A percentile compares a stretch with the other conserved stretches of the same genome.
These are phyloP conservation scores for Anthoceros angustus DNA, from an alignment of 225 moss, liverwort and hornwort species.

Conservation along the genomic window DNA sequence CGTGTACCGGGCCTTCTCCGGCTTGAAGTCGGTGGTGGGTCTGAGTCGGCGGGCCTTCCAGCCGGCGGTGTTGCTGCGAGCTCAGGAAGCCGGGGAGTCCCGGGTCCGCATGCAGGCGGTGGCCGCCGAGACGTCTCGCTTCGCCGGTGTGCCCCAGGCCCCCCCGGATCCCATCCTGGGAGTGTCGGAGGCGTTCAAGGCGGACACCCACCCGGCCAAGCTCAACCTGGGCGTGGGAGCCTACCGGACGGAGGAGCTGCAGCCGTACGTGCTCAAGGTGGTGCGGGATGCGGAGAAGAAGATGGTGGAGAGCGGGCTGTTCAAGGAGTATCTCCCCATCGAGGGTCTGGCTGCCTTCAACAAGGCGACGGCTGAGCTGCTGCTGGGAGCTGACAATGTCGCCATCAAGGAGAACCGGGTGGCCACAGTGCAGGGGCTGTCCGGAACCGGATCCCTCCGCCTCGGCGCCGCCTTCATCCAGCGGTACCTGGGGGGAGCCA, in stretches of 20 bases:
- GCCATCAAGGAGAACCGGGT: constrained; percentile 68
- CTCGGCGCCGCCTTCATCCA: constrained; percentile 85
- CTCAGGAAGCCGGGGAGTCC: background rate
- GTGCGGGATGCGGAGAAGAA: constrained; percentile 76
- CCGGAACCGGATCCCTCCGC: constrained; percentile 79
- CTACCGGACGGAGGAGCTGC: constrained; percentile 75
- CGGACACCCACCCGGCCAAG: constrained; percentile 39
- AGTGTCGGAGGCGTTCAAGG: constrained; percentile 80
- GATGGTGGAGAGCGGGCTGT: constrained; percentile 66
- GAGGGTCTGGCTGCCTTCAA: constrained; percentile 84
- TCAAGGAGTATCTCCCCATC: constrained; percentile 93
- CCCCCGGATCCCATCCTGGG: constrained; percentile 88
- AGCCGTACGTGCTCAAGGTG: constrained; percentile 69
- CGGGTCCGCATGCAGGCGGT: constrained; percentile 19
- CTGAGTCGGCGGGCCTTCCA: background rate
- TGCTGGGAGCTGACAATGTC: constrained; percentile 55
- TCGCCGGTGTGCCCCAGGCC: constrained; percentile 51
- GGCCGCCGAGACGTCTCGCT: constrained; percentile 47
- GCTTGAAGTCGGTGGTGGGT: background rate
- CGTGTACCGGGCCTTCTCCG: background rate
- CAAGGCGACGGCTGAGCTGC: constrained; percentile 79
- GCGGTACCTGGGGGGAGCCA: constrained; percentile 60
- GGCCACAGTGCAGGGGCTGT: constrained; percentile 81
- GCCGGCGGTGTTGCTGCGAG: background rate
- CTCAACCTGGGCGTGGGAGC: constrained; percentile 90